phyloP scores from a whole-genome alignment of 2,329 filamentous ascomycete genomes.

The Trichoderma sp. region DNA sequence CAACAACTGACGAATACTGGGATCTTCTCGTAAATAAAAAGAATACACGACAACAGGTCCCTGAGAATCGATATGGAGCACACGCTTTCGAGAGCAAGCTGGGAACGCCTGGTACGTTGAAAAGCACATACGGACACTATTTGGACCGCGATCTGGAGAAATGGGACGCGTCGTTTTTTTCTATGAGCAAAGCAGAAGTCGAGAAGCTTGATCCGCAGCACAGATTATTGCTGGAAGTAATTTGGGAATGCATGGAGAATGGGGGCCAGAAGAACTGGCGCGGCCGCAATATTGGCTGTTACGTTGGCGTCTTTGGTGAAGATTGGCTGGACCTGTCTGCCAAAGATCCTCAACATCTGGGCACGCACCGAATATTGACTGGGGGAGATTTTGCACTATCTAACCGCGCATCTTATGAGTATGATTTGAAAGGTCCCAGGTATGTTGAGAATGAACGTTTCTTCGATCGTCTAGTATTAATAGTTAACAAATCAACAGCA shows the following conservation, averaged over 20 bases:
- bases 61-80: conserved; percentile 29
- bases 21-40: conserved; percentile 31
- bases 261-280: conserved; percentile 28
- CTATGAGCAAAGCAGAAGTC: conserved; percentile 29
- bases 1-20: conserved; percentile 30
- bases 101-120: conserved; percentile 10
- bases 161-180: conserved; percentile 35
- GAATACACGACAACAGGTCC: conserved; percentile 22
- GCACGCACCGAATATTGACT: conserved; percentile 26
- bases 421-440: conserved; percentile 34
- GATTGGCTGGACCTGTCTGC: conserved; percentile 27
- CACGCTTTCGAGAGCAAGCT: conserved; percentile 22
- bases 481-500: conserved; percentile 20
- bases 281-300: conserved; percentile 30
- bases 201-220: conserved; percentile 33
- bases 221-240: conserved; percentile 29
- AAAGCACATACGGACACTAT: conserved; percentile 28
- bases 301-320: conserved; percentile 32
- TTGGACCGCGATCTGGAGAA: conserved; percentile 26
- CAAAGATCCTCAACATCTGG: conserved; percentile 24
- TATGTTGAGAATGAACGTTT: conserved; percentile 14
- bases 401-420: conserved; percentile 36
- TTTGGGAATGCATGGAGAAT: conserved; percentile 29
- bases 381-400: conserved; percentile 29
- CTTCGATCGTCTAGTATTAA: neutral